Conservation (phyloP, 192 early-diverging fungal species). For the Coemansia guatemalensis region DNA sequence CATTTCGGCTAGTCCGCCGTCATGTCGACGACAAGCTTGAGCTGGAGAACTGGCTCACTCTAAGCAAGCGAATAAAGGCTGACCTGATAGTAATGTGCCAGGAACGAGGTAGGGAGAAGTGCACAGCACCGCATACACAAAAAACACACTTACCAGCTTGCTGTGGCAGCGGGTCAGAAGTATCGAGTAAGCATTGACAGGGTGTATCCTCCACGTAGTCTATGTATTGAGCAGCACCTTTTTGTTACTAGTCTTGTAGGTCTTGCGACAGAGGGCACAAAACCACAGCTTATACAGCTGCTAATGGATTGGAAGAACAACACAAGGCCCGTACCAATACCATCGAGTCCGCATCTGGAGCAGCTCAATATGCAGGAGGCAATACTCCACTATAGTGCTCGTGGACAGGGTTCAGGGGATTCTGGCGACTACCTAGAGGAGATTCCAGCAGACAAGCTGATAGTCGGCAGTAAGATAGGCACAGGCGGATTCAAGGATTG, state of each 20-base stretch:
- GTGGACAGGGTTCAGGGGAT: slow-evolving; percentile 40
- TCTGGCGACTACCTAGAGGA: slow-evolving; percentile 59
- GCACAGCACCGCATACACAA: background rate
- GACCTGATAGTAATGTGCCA: slow-evolving; percentile 72
- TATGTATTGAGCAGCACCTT: background rate
- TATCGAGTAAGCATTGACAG: background rate
- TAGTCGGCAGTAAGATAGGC: slow-evolving; percentile 65
- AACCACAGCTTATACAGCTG: slow-evolving; percentile 58
- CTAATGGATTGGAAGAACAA: slow-evolving; percentile 68
- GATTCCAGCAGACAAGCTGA: slow-evolving; percentile 61
- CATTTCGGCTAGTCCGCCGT: slow-evolving; percentile 58
- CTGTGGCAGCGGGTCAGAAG: background rate
- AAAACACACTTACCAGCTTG: background rate
- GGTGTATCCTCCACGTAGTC: background rate
- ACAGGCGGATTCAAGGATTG: slow-evolving; percentile 81
- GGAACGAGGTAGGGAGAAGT: slow-evolving; percentile 60
- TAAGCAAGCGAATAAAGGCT: slow-evolving; percentile 65
- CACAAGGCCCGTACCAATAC: slow-evolving; percentile 65
- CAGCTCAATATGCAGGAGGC: slow-evolving; percentile 51
- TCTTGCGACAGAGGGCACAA: slow-evolving; percentile 63
- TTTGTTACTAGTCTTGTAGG: slow-evolving; percentile 37
- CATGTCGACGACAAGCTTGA: slow-evolving; percentile 62
- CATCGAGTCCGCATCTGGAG: slow-evolving; percentile 65
- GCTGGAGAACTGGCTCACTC: slow-evolving; percentile 57
- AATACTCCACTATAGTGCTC: slow-evolving; percentile 46